Conservation (phyloP, 768 basidiomycete genomes). For the Mycena sanguinolenta region DNA sequence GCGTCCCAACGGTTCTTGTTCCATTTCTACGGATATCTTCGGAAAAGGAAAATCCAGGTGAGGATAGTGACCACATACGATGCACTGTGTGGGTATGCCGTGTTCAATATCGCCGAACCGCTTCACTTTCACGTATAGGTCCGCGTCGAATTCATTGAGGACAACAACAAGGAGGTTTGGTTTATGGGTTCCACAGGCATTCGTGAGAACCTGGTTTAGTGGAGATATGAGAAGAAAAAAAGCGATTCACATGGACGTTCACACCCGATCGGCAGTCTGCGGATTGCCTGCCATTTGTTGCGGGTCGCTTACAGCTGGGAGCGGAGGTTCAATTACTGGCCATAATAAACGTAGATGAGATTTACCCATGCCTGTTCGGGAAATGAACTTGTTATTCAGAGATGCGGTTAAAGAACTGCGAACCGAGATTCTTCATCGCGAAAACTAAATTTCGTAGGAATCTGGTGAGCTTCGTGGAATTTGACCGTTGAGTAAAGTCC, state of each 20-base stretch:
- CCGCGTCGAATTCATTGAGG: conserved; percentile 47
- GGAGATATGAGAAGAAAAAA: neutral
- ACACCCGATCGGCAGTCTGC: neutral
- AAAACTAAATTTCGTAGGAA: neutral
- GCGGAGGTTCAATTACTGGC: neutral
- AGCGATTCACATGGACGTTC: neutral
- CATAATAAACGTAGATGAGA: neutral
- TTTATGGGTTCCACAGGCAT: conserved; percentile 15
- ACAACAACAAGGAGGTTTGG: conserved; percentile 46
- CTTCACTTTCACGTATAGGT: conserved; percentile 47
- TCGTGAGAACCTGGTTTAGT: conserved; percentile 27
- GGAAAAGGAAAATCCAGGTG: neutral
- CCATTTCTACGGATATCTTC: neutral
- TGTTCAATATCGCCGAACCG: conserved; percentile 55
- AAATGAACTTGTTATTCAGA: neutral
- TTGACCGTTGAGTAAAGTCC: neutral
- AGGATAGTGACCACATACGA: conserved; percentile 55
- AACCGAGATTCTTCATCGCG: neutral
- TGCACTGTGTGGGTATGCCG: conserved; percentile 75
- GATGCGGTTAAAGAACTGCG: neutral
- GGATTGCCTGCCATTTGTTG: neutral
- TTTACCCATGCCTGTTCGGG: neutral
- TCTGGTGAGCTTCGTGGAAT: neutral
- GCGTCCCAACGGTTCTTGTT: neutral
- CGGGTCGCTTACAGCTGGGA: neutral